phyloP scores from a whole-genome alignment of 768 basidiomycete genomes.

The Podaxis sp. region DNA sequence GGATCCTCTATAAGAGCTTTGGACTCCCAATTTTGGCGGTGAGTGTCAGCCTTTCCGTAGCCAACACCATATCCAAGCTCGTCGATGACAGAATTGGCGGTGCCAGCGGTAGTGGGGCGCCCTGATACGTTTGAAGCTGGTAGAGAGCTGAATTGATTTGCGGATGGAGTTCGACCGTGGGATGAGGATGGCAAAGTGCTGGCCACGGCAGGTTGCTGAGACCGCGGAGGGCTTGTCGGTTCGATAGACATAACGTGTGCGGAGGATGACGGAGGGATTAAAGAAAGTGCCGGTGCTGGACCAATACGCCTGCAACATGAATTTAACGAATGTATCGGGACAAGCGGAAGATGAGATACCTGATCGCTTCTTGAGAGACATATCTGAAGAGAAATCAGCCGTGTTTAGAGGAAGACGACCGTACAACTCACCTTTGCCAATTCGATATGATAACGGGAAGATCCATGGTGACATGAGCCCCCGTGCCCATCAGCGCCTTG shows the following conservation, averaged over 20 bases:
- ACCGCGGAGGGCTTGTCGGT: neutral
- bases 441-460: slow-evolving; percentile 81
- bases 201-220: slow-evolving; percentile 9
- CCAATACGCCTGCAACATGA: slow-evolving; percentile 41
- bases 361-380: slow-evolving; percentile 72
- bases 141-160: slow-evolving; percentile 11
- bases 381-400: slow-evolving; percentile 38
- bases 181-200: slow-evolving; percentile 11
- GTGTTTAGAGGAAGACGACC: neutral
- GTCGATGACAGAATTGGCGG: slow-evolving; percentile 2
- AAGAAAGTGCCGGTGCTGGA: slow-evolving; percentile 44
- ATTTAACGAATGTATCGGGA: neutral
- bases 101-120: neutral
- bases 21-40: slow-evolving; percentile 18
- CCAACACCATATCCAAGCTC: slow-evolving; percentile 17
- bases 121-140: slow-evolving; percentile 9
- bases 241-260: neutral
- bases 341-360: slow-evolving; percentile 32
- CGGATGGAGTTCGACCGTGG: neutral
- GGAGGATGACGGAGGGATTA: slow-evolving; percentile 26
- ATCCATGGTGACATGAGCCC: slow-evolving; percentile 63
- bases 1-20: slow-evolving; percentile 17
- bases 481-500: slow-evolving; percentile 73
- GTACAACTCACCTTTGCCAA: slow-evolving; percentile 68
- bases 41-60: neutral